A percentile compares a stretch with the other conserved stretches of the same genome.
phyloP scores from a whole-genome alignment of 23 red algal species.

The Pyropia haitanensis region DNA sequence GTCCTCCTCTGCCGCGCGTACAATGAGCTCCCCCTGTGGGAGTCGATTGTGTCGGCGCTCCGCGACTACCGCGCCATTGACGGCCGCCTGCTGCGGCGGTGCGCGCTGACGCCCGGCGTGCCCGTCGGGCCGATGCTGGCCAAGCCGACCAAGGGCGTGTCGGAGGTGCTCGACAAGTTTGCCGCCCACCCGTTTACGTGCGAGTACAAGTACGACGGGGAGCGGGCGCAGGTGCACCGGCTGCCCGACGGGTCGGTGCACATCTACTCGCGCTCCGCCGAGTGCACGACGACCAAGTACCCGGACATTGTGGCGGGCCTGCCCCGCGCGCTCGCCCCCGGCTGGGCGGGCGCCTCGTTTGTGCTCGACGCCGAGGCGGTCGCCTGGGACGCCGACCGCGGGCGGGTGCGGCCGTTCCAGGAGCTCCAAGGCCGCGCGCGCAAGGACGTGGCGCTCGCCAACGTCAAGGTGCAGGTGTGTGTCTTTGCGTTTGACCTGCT shows the following conservation, averaged over 20 bases:
- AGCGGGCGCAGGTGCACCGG: constrained; percentile 91
- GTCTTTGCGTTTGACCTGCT: constrained; percentile 96
- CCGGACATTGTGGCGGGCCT: constrained; percentile 65
- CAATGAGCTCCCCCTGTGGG: constrained; percentile 79
- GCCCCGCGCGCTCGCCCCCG: constrained; percentile 19
- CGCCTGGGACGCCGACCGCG: constrained; percentile 59
- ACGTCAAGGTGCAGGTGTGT: constrained; percentile 86
- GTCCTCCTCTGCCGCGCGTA: constrained; percentile 39
- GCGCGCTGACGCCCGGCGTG: constrained; percentile 75
- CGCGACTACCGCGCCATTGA: constrained; percentile 49
- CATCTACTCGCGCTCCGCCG: constrained; percentile 88
- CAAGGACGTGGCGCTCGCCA: constrained; percentile 72
- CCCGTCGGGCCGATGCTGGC: constrained; percentile 94
- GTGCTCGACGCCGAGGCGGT: constrained; percentile 91
- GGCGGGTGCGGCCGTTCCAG: constrained; percentile 78
- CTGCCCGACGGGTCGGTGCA: constrained; percentile 61
- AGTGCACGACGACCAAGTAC: constrained; percentile 91
- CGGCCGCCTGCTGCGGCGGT: constrained; percentile 42
- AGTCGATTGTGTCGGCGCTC: constrained; percentile 58
- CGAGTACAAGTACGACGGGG: constrained; percentile 99
- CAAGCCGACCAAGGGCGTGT: constrained; percentile 75
- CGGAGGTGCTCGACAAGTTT: constrained; percentile 72
- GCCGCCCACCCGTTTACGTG: constrained; percentile 59
- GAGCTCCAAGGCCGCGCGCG: constrained; percentile 72
- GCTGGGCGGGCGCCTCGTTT: constrained; percentile 36